Conservation (phyloP, 2,329 filamentous ascomycete genomes). For the Botrytis cinerea region DNA sequence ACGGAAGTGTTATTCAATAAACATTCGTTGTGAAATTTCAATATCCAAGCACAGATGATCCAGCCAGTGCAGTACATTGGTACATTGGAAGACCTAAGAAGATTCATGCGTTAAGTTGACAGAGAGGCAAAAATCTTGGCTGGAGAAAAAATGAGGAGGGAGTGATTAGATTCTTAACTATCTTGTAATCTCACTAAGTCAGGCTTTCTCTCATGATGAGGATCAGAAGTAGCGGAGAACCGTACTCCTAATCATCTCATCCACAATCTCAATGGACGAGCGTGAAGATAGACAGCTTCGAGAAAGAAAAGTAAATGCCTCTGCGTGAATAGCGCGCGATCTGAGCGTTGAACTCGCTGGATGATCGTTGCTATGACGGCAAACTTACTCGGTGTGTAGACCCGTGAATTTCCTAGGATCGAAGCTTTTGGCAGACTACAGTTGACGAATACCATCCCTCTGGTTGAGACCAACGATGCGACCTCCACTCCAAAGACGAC, state of each 20-base stretch:
- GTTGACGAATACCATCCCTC: constrained; percentile 6
- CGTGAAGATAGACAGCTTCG: constrained; percentile 19
- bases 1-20: constrained; percentile 9
- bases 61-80: constrained; percentile 11
- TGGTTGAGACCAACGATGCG: constrained; percentile 1
- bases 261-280: background rate
- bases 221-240: background rate
- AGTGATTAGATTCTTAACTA: background rate
- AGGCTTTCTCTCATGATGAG: background rate
- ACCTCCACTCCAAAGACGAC: background rate
- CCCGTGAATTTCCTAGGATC: background rate
- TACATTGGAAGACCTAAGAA: background rate
- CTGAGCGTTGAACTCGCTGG: constrained; percentile 15
- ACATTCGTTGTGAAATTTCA: constrained; percentile 2
- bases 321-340: constrained; percentile 6
- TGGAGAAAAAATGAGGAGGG: background rate
- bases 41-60: constrained; percentile 16
- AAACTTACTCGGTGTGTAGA: constrained; percentile 17
- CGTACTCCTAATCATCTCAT: background rate
- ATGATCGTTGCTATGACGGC: constrained; percentile 12
- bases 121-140: background rate
- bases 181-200: background rate
- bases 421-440: background rate
- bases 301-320: constrained; percentile 15
- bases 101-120: constrained; percentile 8